Base-by-base conservation (phyloP, 768 basidiomycete species). In the Tricholoma matsutake region DNA sequence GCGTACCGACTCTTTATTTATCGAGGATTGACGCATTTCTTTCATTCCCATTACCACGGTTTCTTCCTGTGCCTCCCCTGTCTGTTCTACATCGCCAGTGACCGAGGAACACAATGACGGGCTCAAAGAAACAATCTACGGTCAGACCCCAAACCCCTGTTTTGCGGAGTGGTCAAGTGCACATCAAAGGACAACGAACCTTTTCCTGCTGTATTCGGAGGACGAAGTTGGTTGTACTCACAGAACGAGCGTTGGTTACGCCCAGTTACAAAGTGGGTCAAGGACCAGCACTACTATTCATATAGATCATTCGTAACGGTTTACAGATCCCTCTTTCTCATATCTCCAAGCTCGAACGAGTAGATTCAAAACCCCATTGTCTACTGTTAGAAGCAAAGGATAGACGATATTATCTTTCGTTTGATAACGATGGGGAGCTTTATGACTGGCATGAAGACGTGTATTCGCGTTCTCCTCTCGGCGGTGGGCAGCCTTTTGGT, bases 361-460 rank as follows among this genome's bases (percentile, higher is more conserved):
- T 74, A 0, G 78, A 79, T 58, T 62, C 73, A 7, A 71, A 73
- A 34, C 73, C 75, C 8, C 73, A 72, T 61, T 77, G 75, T 28
- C 69, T 80, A 25, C 65, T 68, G 25, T 62, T 79, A 31, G 73
- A 73, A 64, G 70, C 73, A 37, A 70, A 71, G 63, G 66, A 70
- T 22, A 71, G 68, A 58, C 65, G 67, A 18, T 78, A 72, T 59
- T 71, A 75, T 52, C 66, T 79, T 25, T 73, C 77, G 0, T 78
- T 79, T 53, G 67, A 73, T 35, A 72, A 69, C 20, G 78, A 79
- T 59, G 66, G 68, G 18, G 77, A 78, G 59, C 71, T 80, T 9
- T 79, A 80, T 62, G 78, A 78, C 62, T 80, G 79, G 78, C 77
- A 78, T 56, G 79, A 80, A 60, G 79, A 79, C 61, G 74, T 80